These are phyloP conservation scores for Hymenoscyphus fraxineus DNA, from an alignment of 2,329 filamentous ascomycete species.

Conservation along the genomic window DNA sequence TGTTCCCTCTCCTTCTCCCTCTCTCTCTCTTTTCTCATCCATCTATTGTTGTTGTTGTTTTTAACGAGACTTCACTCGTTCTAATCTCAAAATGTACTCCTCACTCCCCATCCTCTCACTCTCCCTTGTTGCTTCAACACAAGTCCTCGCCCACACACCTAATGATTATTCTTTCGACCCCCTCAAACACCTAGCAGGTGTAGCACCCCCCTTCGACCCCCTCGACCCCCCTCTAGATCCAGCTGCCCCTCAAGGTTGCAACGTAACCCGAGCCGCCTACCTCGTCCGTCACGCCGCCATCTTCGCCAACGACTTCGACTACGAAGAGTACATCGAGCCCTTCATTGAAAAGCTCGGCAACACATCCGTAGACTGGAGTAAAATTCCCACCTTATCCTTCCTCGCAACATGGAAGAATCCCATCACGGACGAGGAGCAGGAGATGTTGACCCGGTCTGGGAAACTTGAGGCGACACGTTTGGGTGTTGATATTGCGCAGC, in stretches of 20 bases:
- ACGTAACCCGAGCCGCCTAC: constrained; percentile 46
- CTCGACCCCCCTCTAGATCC: constrained; percentile 44
- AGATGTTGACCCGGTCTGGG: constrained; percentile 28
- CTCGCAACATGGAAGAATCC: constrained; percentile 29
- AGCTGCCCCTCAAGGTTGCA: constrained; percentile 46
- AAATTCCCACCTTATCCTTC: constrained; percentile 27
- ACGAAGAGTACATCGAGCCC: constrained; percentile 47
- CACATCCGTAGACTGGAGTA: constrained; percentile 45
- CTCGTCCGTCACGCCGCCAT: constrained; percentile 49
- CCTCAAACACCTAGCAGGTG: constrained; percentile 46
- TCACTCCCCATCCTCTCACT: constrained; percentile 16
- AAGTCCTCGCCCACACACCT: constrained; percentile 16
- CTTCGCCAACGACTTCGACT: constrained; percentile 50
- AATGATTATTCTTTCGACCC: constrained; percentile 43
- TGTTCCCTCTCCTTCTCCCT: background rate
- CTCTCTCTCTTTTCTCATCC: background rate
- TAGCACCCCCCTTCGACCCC: constrained; percentile 48
- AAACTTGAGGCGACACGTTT: constrained; percentile 29
- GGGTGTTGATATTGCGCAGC: constrained; percentile 29
- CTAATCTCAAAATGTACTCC: constrained; percentile 16
- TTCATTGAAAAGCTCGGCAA: constrained; percentile 49
- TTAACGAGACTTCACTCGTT: background rate
- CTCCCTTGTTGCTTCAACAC: constrained; percentile 13
- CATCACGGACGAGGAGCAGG: constrained; percentile 28
- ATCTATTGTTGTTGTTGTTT: background rate